These are phyloP conservation scores for Termitomyces titanicus DNA, from an alignment of 768 basidiomycete genomes.

Conservation along the genomic window DNA sequence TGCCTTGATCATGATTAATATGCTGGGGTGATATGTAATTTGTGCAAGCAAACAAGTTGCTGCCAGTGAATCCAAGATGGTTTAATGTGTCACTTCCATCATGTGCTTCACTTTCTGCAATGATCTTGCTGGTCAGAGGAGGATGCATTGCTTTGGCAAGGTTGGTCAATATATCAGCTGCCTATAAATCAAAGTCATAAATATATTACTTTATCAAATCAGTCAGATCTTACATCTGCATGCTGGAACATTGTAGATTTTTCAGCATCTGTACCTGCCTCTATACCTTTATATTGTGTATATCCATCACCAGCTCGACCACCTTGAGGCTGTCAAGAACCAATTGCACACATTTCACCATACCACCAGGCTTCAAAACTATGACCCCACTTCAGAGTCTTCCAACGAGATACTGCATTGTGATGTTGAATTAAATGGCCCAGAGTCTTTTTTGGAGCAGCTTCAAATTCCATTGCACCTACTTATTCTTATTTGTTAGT, in stretches of 20 bases:
- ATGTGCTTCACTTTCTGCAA: not conserved
- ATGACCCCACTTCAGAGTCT: not conserved
- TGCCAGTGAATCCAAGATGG: not conserved
- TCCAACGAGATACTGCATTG: not conserved
- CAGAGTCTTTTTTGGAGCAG: not conserved
- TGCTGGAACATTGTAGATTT: not conserved
- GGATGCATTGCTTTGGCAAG: not conserved
- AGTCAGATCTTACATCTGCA: not conserved
- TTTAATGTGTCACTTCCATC: not conserved
- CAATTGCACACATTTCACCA: constrained; percentile 5
- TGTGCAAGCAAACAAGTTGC: not conserved
- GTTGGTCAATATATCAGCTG: not conserved
- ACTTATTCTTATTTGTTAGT: not conserved
- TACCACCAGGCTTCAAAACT: constrained; percentile 3
- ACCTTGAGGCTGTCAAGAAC: constrained; percentile 2
- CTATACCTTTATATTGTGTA: not conserved
- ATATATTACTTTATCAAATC: no score
- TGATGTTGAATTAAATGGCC: constrained; percentile 1
- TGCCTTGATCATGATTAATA: not conserved
- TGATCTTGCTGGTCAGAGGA: not conserved
- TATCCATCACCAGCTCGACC: constrained; percentile 5
- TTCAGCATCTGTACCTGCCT: constrained; percentile 1
- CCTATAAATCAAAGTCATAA: not conserved
- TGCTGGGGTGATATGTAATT: constrained; percentile 3
- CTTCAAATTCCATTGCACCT: constrained; percentile 1